These are phyloP conservation scores for Chlamydomonas incerta DNA, from an alignment of 139 green algal species.

Conservation along the genomic window DNA sequence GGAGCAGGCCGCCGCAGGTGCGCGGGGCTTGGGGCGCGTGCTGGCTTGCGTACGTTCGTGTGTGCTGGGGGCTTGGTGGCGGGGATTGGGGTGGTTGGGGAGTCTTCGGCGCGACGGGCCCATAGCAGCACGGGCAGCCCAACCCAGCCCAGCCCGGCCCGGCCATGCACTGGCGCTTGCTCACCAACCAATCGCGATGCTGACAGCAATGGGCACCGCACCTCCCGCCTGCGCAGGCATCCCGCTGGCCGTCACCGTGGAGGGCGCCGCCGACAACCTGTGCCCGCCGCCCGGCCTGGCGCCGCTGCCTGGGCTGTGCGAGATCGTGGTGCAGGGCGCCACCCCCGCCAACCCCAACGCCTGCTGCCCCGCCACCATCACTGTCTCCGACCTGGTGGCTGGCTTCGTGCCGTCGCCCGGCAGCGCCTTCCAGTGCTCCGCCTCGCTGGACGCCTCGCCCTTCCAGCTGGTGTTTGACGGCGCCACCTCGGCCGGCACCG, in stretches of 20 bases:
- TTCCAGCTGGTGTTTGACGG: slow-evolving; percentile 18
- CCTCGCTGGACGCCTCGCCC: not conserved
- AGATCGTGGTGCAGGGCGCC: slow-evolving; percentile 43
- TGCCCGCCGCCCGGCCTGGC: slow-evolving; percentile 40
- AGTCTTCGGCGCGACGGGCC: no score
- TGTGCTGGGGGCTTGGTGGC: no score
- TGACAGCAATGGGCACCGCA: no score
- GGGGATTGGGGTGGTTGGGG: no score
- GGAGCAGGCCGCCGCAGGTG: not conserved
- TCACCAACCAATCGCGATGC: no score
- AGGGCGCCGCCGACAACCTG: slow-evolving; percentile 26
- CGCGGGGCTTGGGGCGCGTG: no score
- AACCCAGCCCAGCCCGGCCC: no score
- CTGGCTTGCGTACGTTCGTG: no score
- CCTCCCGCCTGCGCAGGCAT: no score
- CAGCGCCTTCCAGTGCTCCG: slow-evolving; percentile 24
- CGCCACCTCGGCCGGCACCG: not conserved
- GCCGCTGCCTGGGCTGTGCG: slow-evolving; percentile 35
- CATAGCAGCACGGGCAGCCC: no score
- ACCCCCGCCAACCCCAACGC: slow-evolving; percentile 9
- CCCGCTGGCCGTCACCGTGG: slow-evolving; percentile 38
- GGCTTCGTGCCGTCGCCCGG: not conserved
- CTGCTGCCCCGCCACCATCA: slow-evolving; percentile 46
- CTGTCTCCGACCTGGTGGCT: not conserved
- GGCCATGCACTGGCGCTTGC: no score